phyloP scores from a whole-genome alignment of 176 grass and related monocot genomes.

The Elaeis guineensis region DNA sequence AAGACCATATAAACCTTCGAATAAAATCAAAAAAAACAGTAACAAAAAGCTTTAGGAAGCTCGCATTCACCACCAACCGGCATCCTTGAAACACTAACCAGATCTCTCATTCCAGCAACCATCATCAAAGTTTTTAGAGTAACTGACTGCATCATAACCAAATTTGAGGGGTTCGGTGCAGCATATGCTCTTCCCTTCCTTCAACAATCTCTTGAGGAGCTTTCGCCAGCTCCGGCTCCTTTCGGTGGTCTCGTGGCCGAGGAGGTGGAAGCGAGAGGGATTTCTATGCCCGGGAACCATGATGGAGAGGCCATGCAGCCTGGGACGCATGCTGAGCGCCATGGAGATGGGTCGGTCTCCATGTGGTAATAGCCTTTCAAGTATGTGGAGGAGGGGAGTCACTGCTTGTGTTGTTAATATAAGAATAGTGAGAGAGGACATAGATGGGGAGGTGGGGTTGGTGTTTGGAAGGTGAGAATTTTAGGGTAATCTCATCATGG shows the following conservation, averaged over 20 bases:
- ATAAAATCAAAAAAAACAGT: too few species aligned
- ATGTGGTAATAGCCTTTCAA: neutral
- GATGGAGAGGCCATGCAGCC: constrained; percentile 37
- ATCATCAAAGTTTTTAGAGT: constrained; percentile 97
- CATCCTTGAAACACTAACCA: too few species aligned
- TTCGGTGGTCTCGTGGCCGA: constrained; percentile 23
- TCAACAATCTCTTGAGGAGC: constrained; percentile 57
- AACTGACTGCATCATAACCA: constrained; percentile 79
- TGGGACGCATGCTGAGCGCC: constrained; percentile 20
- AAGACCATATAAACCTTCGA: too few species aligned
- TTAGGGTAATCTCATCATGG: too few species aligned
- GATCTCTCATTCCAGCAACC: constrained; percentile 5
- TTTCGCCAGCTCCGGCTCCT: constrained; percentile 33
- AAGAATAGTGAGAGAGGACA: too few species aligned
- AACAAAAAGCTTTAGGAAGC: too few species aligned
- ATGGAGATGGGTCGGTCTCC: constrained; percentile 27
- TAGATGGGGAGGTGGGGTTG: too few species aligned
- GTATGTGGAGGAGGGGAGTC: too few species aligned
- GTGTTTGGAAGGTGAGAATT: too few species aligned
- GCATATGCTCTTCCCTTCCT: constrained; percentile 59
- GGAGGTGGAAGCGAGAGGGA: constrained; percentile 44
- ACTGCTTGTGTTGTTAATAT: too few species aligned
- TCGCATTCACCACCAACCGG: too few species aligned
- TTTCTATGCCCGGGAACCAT: constrained; percentile 22
- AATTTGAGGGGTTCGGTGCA: constrained; percentile 46